Evolutionary conservation across 805 yeast species (phyloP).

Genomic region (Candida ipomoeae): DNA sequence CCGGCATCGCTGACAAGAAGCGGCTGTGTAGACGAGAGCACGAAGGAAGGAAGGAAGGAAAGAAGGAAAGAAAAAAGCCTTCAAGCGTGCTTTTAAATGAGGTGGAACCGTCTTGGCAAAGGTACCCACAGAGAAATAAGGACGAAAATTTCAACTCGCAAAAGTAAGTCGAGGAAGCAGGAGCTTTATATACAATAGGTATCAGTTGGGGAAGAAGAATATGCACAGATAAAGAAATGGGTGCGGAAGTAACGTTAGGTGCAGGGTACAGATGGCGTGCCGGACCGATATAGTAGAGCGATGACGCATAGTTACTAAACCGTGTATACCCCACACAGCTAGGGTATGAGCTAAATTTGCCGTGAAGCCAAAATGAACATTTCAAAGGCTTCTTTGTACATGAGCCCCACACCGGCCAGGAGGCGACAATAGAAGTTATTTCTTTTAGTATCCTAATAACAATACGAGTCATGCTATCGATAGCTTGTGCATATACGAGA

Average conservation of each 20-base stretch:
- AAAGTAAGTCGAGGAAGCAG: background rate
- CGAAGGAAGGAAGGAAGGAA: background rate
- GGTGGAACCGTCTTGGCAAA: background rate
- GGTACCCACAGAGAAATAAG: background rate
- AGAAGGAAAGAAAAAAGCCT: background rate
- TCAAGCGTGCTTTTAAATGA: background rate
- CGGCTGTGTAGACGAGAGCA: background rate
- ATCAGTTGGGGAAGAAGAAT: background rate
- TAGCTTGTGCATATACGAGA: background rate
- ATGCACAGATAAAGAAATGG: conserved; percentile 4
- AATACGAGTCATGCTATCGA: background rate
- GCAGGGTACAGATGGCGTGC: conserved; percentile 3
- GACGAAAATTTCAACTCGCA: background rate
- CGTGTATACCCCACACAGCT: conserved; percentile 3
- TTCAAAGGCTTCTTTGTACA: background rate
- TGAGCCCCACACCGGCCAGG: background rate
- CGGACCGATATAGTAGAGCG: background rate
- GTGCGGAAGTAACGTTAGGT: background rate
- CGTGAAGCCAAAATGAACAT: background rate
- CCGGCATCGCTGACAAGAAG: conserved; percentile 7
- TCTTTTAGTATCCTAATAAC: background rate
- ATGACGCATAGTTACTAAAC: background rate
- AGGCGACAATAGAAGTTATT: too few species aligned
- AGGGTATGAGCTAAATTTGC: background rate
- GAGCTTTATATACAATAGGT: conserved; percentile 1